A percentile compares a stretch with the other conserved stretches of the same genome.
These are phyloP conservation scores for Claviceps quebecensis DNA, from an alignment of 2,329 filamentous ascomycete genomes.

Conservation along the genomic window DNA sequence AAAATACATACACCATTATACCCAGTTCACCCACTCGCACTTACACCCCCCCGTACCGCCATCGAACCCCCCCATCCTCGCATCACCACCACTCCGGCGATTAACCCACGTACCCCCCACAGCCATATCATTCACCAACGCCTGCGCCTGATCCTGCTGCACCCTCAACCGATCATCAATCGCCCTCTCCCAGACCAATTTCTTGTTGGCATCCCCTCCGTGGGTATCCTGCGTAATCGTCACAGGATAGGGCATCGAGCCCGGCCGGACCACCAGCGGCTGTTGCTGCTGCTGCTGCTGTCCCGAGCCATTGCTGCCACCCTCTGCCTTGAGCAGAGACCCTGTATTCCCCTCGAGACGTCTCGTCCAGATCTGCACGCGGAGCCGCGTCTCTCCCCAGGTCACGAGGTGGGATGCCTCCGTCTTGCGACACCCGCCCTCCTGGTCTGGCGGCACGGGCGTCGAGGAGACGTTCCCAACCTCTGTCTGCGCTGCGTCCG, in stretches of 20 bases:
- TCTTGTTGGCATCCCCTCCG: slow-evolving; percentile 38
- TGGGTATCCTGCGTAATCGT: slow-evolving; percentile 49
- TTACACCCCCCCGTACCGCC: slow-evolving; percentile 49
- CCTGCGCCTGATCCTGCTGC: slow-evolving; percentile 25
- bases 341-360: slow-evolving; percentile 29
- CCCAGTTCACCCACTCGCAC: slow-evolving; percentile 47
- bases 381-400: slow-evolving; percentile 45
- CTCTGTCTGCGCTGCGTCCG: slow-evolving; percentile 26
- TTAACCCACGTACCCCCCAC: slow-evolving; percentile 42
- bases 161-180: slow-evolving; percentile 34
- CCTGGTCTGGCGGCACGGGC: slow-evolving; percentile 28
- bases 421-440: slow-evolving; percentile 38
- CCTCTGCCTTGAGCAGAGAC: slow-evolving; percentile 19
- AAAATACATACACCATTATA: neutral
- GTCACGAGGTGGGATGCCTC: slow-evolving; percentile 44
- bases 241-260: slow-evolving; percentile 50
- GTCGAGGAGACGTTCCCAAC: slow-evolving; percentile 8
- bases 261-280: slow-evolving; percentile 27
- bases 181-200: slow-evolving; percentile 39
- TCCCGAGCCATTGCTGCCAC: neutral
- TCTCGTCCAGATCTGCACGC: slow-evolving; percentile 53
- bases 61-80: slow-evolving; percentile 44
- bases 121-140: slow-evolving; percentile 35
- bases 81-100: slow-evolving; percentile 27
- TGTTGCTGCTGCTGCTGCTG: neutral